Evolutionary conservation across 352 stramenopile species (phyloP).

Genomic region (Phytophthora pseudosyringae): DNA sequence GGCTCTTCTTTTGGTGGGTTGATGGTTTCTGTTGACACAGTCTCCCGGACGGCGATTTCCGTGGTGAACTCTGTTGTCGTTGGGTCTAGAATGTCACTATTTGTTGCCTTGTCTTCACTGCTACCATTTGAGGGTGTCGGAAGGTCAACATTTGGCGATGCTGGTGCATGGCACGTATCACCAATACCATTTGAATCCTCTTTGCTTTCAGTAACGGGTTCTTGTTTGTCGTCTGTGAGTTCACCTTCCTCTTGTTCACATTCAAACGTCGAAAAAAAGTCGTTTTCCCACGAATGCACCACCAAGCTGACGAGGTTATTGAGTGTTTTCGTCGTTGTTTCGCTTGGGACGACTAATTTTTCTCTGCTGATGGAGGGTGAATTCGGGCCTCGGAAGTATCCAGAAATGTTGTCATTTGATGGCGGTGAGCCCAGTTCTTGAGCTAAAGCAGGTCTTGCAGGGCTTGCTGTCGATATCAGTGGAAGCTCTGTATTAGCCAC

Average conservation of each 20-base stretch:
- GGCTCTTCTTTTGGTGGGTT: neutral
- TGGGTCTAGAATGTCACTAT: neutral
- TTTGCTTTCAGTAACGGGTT: neutral
- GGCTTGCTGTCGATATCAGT: conserved; percentile 17
- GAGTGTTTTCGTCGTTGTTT: conserved; percentile 36
- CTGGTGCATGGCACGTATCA: neutral
- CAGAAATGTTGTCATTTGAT: neutral
- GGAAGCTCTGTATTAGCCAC: conserved; percentile 3
- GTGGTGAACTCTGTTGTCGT: neutral
- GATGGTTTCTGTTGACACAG: neutral
- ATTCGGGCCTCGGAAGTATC: conserved; percentile 3
- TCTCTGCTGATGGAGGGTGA: conserved; percentile 1
- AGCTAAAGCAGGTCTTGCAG: conserved; percentile 6
- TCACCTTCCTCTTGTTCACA: neutral
- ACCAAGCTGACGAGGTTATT: conserved; percentile 57
- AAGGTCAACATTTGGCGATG: neutral
- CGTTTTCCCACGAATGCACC: conserved; percentile 56
- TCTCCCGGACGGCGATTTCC: neutral
- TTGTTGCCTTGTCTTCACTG: conserved; percentile 6
- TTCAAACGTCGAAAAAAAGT: conserved; percentile 23
- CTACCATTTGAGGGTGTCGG: neutral
- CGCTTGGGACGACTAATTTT: neutral
- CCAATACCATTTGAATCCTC: neutral
- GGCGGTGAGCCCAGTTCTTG: neutral
- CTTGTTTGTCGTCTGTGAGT: neutral